phyloP scores from a whole-genome alignment of 352 stramenopile genomes.

The Phytophthora capsici region DNA sequence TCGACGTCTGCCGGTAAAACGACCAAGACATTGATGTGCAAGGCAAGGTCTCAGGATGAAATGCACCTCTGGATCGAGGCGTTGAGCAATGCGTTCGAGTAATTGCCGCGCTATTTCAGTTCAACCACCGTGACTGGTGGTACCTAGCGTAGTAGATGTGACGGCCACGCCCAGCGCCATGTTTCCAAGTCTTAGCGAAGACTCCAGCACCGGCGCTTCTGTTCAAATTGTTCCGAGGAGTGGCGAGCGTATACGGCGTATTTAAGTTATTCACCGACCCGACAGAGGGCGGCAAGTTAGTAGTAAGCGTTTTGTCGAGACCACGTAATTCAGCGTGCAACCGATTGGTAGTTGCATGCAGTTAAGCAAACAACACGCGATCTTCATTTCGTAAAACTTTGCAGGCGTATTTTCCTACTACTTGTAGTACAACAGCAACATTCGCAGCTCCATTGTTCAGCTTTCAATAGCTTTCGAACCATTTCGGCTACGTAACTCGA shows the following conservation, averaged over 20 bases:
- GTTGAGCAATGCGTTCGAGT: constrained; percentile 60
- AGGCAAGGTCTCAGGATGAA: constrained; percentile 72
- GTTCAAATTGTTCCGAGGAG: constrained; percentile 21
- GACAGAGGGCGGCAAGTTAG: constrained; percentile 41
- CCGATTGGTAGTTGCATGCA: constrained; percentile 47
- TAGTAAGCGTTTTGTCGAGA: constrained; percentile 50
- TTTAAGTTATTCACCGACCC: constrained; percentile 56
- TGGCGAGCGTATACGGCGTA: constrained; percentile 41
- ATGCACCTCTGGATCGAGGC: constrained; percentile 82
- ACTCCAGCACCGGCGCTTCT: constrained; percentile 26
- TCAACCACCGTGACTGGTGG: constrained; percentile 30
- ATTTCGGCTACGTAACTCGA: no score
- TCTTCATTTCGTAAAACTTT: constrained; percentile 28
- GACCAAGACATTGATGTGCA: constrained; percentile 74
- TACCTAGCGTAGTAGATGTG: constrained; percentile 54
- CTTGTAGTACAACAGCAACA: no score
- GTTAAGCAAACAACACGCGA: constrained; percentile 32
- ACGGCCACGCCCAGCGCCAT: constrained; percentile 27
- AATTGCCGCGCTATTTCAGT: constrained; percentile 25
- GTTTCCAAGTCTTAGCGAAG: constrained; percentile 21
- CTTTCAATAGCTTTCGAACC: no score
- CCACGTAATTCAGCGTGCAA: constrained; percentile 33
- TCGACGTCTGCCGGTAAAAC: constrained; percentile 72
- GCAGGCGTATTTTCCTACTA: no score
- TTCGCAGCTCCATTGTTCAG: no score